These are phyloP conservation scores for Durusdinium trenchii DNA, from an alignment of 73 alveolate genomes.

Conservation along the genomic window DNA sequence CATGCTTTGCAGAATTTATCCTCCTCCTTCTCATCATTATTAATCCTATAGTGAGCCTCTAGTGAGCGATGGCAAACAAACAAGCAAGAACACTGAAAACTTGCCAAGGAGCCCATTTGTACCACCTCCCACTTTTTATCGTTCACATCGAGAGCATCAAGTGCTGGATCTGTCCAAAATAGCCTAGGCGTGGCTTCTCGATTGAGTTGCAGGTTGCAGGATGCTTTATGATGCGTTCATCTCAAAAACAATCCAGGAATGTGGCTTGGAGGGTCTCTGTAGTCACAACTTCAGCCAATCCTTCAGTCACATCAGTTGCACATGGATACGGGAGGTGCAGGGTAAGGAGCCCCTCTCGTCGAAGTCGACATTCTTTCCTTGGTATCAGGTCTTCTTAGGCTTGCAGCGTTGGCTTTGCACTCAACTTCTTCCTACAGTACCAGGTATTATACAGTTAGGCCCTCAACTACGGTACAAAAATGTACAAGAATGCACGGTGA, in stretches of 20 bases:
- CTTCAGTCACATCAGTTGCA: neutral
- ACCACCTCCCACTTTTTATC: slow-evolving; percentile 59
- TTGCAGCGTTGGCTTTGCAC: too few relatives aligned
- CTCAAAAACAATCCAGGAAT: neutral
- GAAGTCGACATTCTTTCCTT: slow-evolving; percentile 67
- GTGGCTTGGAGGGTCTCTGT: neutral
- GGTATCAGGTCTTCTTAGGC: too few relatives aligned
- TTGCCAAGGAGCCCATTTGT: slow-evolving; percentile 37
- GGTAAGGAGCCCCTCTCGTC: slow-evolving; percentile 43
- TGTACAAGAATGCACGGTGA: neutral
- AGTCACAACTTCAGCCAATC: neutral
- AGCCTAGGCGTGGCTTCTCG: slow-evolving; percentile 31
- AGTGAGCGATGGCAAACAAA: too few relatives aligned
- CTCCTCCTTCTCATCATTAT: too few relatives aligned
- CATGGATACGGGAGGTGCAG: neutral
- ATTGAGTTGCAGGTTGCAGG: neutral
- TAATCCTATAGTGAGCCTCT: too few relatives aligned
- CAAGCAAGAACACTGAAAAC: neutral
- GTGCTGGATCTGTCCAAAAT: slow-evolving; percentile 47
- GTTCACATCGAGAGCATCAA: slow-evolving; percentile 23
- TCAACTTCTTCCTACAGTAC: too few relatives aligned
- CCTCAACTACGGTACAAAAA: too few relatives aligned
- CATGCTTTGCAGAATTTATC: too few relatives aligned
- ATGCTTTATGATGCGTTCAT: neutral
- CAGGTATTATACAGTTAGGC: too few relatives aligned